Evolutionary conservation across 2,329 filamentous ascomycete species (phyloP).

Genomic region (Cadophora sp.): DNA sequence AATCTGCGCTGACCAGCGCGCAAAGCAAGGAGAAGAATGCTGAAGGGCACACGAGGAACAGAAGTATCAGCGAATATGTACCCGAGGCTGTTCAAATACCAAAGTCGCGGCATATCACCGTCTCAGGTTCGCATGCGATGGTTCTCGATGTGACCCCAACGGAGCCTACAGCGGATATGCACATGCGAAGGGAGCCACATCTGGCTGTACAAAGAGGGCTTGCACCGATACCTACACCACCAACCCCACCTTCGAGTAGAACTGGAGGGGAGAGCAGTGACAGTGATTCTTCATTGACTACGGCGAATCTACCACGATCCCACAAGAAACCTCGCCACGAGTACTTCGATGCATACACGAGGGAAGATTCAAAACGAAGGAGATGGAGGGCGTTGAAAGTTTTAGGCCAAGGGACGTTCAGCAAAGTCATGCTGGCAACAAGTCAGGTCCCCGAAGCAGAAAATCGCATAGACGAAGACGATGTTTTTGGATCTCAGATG

Average conservation of each 20-base stretch:
- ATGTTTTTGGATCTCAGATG: conserved; percentile 41
- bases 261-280: conserved; percentile 60
- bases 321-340: conserved; percentile 56
- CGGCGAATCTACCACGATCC: conserved; percentile 46
- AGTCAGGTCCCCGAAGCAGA: conserved; percentile 67
- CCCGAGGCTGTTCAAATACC: conserved; percentile 74
- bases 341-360: conserved; percentile 73
- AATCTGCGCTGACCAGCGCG: conserved; percentile 32
- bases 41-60: conserved; percentile 68
- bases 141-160: conserved; percentile 49
- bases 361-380: conserved; percentile 72
- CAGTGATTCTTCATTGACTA: conserved; percentile 55
- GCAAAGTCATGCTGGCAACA: conserved; percentile 89
- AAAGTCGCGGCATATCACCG: conserved; percentile 73
- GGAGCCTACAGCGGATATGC: conserved; percentile 58
- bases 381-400: conserved; percentile 81
- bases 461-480: conserved; percentile 48
- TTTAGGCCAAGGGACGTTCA: conserved; percentile 94
- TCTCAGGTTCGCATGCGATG: conserved; percentile 66
- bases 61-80: conserved; percentile 88
- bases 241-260: conserved; percentile 84
- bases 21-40: conserved; percentile 40
- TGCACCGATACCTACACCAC: conserved; percentile 65
- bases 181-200: conserved; percentile 79
- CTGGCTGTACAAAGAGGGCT: conserved; percentile 81